Percentiles rank a stretch among this genome's conserved stretches.
Evolutionary conservation across 2,329 filamentous ascomycete species (phyloP).

Genomic region (Cladosporium oxysporum): DNA sequence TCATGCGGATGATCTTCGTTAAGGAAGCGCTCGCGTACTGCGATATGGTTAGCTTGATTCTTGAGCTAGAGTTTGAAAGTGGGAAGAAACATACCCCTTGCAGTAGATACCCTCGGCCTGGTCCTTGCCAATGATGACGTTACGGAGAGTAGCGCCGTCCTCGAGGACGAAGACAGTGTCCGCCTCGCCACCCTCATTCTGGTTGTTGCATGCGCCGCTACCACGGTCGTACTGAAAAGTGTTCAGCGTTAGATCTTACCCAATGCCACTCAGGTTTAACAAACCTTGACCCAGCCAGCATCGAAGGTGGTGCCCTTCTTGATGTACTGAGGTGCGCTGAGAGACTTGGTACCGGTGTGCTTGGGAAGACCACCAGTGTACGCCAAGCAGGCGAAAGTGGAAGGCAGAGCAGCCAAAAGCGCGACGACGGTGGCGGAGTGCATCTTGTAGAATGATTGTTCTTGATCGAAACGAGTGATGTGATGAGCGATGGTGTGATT

Average conservation of each 20-base stretch:
- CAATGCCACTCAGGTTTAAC: neutral
- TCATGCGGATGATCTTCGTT: neutral
- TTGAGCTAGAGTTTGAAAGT: neutral
- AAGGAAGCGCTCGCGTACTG: neutral
- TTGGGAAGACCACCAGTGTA: conserved; percentile 25
- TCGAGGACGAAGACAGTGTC: conserved; percentile 57
- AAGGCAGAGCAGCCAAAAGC: conserved; percentile 31
- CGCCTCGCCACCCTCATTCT: conserved; percentile 47
- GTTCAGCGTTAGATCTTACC: neutral
- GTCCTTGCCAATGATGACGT: conserved; percentile 57
- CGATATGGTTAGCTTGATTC: neutral
- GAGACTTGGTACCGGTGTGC: conserved; percentile 22
- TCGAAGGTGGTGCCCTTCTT: conserved; percentile 48
- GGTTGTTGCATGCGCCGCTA: conserved; percentile 45
- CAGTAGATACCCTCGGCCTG: conserved; percentile 56
- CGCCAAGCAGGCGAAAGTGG: conserved; percentile 24
- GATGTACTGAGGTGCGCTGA: conserved; percentile 38
- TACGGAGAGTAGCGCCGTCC: conserved; percentile 53
- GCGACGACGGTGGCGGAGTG: conserved; percentile 17
- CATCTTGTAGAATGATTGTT: neutral
- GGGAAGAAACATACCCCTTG: conserved; percentile 45
- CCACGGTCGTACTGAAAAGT: conserved; percentile 39
- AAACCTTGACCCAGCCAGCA: conserved; percentile 36
- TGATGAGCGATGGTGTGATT: neutral
- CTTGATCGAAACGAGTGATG: neutral